These are phyloP conservation scores for Fusarium chuoi DNA, from an alignment of 2,329 filamentous ascomycete genomes.

Conservation along the genomic window DNA sequence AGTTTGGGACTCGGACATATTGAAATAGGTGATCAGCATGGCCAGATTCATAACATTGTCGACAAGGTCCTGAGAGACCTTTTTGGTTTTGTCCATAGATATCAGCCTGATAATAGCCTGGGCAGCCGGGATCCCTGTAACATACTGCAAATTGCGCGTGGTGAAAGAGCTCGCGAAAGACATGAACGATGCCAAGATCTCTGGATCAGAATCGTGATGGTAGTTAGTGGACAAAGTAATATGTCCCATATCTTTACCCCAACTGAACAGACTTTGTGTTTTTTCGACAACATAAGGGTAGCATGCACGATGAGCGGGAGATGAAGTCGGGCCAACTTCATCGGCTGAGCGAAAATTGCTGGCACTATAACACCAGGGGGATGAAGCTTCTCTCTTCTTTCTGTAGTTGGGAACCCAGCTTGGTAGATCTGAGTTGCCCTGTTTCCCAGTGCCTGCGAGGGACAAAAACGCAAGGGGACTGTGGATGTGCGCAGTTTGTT, in stretches of 20 bases:
- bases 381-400: neutral
- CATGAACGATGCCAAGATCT: slow-evolving; percentile 5
- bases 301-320: neutral
- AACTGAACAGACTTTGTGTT: neutral
- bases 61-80: neutral
- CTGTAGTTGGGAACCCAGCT: slow-evolving; percentile 10
- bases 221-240: neutral
- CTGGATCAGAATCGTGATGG: neutral
- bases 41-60: slow-evolving; percentile 1
- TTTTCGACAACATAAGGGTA: slow-evolving; percentile 1
- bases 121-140: neutral
- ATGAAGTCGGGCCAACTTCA: neutral
- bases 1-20: neutral
- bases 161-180: slow-evolving; percentile 10
- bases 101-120: slow-evolving; percentile 1
- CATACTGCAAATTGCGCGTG: neutral
- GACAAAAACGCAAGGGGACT: slow-evolving; percentile 7
- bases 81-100: neutral
- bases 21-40: slow-evolving; percentile 2
- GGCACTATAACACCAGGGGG: neutral
- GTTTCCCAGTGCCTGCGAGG: neutral
- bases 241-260: neutral
- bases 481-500: neutral
- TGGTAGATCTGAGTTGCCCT: neutral
- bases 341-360: neutral